Percentiles rank a stretch among this genome's conserved stretches.
phyloP scores from a whole-genome alignment of 1,284 basidiomycete species.

The Phellopilus nigrolimitatus region DNA sequence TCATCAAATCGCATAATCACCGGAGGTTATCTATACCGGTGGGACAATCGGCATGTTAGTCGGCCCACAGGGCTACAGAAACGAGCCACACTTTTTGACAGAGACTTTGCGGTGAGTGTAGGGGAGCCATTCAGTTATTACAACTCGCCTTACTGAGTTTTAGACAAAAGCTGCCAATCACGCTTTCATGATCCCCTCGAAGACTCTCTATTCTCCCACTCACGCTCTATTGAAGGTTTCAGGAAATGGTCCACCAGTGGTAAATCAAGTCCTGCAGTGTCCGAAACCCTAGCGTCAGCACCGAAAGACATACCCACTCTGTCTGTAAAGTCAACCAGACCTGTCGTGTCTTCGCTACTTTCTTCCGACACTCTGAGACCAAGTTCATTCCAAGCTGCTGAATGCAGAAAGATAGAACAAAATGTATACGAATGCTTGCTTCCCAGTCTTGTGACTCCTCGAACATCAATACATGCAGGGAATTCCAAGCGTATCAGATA shows the following conservation, averaged over 20 bases:
- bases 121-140: no score
- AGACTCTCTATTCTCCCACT: constrained; percentile 73
- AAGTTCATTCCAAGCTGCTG: constrained; percentile 25
- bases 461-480: constrained; percentile 56
- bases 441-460: constrained; percentile 73
- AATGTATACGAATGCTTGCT: constrained; percentile 64
- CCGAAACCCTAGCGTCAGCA: constrained; percentile 24
- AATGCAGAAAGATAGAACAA: constrained; percentile 50
- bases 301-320: constrained; percentile 45
- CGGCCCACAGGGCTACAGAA: constrained; percentile 74
- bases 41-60: constrained; percentile 88
- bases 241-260: constrained; percentile 64
- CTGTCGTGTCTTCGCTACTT: constrained; percentile 44
- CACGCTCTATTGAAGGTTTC: constrained; percentile 67
- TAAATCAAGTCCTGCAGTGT: constrained; percentile 43
- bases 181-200: constrained; percentile 83
- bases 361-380: constrained; percentile 28
- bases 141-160: no score
- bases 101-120: constrained; percentile 54
- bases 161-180: constrained; percentile 48
- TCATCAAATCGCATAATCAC: background rate
- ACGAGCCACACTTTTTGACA: constrained; percentile 83
- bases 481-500: constrained; percentile 72
- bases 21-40: constrained; percentile 67
- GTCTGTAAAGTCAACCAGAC: constrained; percentile 65